Base-by-base conservation (phyloP, 495 filamentous ascomycete genomes). In the Neohortaea acidophila region DNA sequence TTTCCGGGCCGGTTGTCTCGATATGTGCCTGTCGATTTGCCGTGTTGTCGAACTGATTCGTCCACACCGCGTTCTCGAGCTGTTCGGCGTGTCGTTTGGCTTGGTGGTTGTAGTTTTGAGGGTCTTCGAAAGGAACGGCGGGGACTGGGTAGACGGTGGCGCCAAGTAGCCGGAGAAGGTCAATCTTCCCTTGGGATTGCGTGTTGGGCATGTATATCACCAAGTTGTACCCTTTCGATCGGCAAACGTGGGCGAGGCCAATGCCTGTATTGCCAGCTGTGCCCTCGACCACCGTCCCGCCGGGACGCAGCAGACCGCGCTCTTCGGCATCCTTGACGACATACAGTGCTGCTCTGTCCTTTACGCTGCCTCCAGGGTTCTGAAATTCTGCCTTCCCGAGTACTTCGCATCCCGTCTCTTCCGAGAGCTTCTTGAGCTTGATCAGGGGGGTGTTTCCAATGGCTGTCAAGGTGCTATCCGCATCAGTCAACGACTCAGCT, bases 161-260 rank as follows among this genome's bases (percentile, higher is more conserved):
- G 41, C 89, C 89, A 13, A 97, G 70, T 39, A 97, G 59, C 6
- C 89, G 71, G 28, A 97, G 65, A 41, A 97, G 67, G 59, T 97
- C 91, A 54, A 97, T 79, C 66, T 97, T 97, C 51, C 87, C 89
- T 58, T 92, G 89, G 28, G 84, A 92, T 61, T 97, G 89, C 27
- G 89, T 96, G 66, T 97, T 77, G 50, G 89, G 89, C 89, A 97
- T 97, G 70, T 96, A 97, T 54, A 97, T 97, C 38, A 94, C 85
- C 15, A 92, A 73, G 54, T 79, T 73, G 69, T 97, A 96, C 19
- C 89, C 91, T 54, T 81, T 82, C 19, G 79, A 81, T 29, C 89
- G 76, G 59, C 89, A 97, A 18, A 97, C 89, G 60, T 97, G 89
- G 29, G 89, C 89, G 12, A 97, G 76, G 4, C 89, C 89, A 61